Percentiles rank a stretch among this genome's conserved stretches.
Conservation (phyloP, 495 filamentous ascomycete species). For the Trichoderma asperelloides region DNA sequence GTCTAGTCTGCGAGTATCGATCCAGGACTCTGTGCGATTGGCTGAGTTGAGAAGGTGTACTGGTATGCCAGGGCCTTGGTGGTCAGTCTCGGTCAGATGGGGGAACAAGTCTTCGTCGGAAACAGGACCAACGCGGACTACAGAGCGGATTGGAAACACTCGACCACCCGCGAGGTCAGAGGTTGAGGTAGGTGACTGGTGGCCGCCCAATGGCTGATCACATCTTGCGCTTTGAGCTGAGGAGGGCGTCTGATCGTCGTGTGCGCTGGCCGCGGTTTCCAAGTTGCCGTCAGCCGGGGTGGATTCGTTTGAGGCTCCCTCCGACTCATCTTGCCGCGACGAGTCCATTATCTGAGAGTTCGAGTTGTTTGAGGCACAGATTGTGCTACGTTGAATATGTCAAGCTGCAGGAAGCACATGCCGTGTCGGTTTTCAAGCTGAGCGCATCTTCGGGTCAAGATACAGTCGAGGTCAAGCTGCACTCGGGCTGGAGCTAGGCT, state of each 20-base stretch:
- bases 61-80: conserved; percentile 6
- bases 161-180: conserved; percentile 36
- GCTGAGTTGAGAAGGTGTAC: not conserved
- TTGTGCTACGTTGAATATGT: not conserved
- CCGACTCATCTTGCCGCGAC: not conserved
- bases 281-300: conserved; percentile 12
- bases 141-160: conserved; percentile 78
- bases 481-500: too few species aligned
- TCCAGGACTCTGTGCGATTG: not conserved
- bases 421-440: not conserved
- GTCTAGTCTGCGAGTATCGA: conserved; percentile 2
- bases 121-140: conserved; percentile 60
- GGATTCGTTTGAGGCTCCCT: conserved; percentile 5
- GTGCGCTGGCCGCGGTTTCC: not conserved
- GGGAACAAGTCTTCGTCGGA: conserved; percentile 21
- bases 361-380: not conserved
- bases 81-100: conserved; percentile 12
- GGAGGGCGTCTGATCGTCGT: not conserved
- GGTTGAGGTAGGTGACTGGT: not conserved
- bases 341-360: not conserved
- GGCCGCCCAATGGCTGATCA: conserved; percentile 11
- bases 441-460: not conserved
- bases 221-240: conserved; percentile 11
- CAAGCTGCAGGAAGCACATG: not conserved
- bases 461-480: not conserved